These are phyloP conservation scores for Penicillium sp. DNA, from an alignment of 2,329 filamentous ascomycete genomes.

Conservation along the genomic window DNA sequence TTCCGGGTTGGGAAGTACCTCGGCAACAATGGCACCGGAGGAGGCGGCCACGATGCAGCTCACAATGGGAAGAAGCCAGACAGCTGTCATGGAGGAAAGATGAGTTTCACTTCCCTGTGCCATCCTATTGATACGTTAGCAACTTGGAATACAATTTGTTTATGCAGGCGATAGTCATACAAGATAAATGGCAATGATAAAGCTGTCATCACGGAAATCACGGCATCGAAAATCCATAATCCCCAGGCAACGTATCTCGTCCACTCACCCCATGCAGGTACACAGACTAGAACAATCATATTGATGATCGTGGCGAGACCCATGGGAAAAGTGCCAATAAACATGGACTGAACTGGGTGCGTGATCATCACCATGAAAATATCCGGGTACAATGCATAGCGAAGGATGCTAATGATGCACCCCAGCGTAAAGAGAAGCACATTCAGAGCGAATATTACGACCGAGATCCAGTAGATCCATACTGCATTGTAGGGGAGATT, in stretches of 20 bases:
- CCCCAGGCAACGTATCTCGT: slow-evolving; percentile 58
- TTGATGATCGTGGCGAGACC: slow-evolving; percentile 68
- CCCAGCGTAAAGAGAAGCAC: slow-evolving; percentile 35
- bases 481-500: slow-evolving; percentile 39
- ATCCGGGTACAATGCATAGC: slow-evolving; percentile 66
- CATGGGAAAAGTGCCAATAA: slow-evolving; percentile 70
- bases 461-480: slow-evolving; percentile 43
- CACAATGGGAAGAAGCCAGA: slow-evolving; percentile 67
- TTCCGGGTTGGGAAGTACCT: slow-evolving; percentile 55
- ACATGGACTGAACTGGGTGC: slow-evolving; percentile 67
- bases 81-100: slow-evolving; percentile 65
- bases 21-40: slow-evolving; percentile 64
- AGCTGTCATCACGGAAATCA: slow-evolving; percentile 55
- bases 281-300: slow-evolving; percentile 63
- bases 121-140: slow-evolving; percentile 18
- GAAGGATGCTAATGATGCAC: slow-evolving; percentile 54
- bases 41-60: slow-evolving; percentile 67
- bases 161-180: slow-evolving; percentile 32
- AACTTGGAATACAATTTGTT: neutral
- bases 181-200: slow-evolving; percentile 60
- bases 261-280: slow-evolving; percentile 61
- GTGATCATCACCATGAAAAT: slow-evolving; percentile 67
- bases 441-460: slow-evolving; percentile 39
- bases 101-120: slow-evolving; percentile 20
- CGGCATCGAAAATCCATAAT: slow-evolving; percentile 60